Percentiles rank a stretch among this genome's conserved stretches.
These are phyloP conservation scores for Panicum virgatum DNA, from an alignment of 202 grass and related monocot species.

Conservation along the genomic window DNA sequence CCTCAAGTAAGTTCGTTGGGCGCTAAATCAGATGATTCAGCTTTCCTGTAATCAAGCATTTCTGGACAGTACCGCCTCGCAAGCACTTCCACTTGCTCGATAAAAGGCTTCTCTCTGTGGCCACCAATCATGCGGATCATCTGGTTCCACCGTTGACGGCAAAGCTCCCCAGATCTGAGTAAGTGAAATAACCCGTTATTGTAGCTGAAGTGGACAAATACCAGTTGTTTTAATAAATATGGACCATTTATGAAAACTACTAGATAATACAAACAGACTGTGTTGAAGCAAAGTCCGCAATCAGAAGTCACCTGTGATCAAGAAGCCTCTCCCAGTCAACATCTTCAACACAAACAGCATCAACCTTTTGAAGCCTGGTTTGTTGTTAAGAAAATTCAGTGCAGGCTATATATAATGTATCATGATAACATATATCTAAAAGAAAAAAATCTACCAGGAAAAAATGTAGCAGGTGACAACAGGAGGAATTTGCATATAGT, in stretches of 20 bases:
- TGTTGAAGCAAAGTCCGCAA: slow-evolving; percentile 16
- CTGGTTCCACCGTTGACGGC: too few species aligned
- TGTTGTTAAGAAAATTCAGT: slow-evolving; percentile 41
- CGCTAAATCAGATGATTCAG: not conserved
- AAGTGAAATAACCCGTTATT: not conserved
- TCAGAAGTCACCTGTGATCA: slow-evolving; percentile 57
- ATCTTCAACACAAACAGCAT: slow-evolving; percentile 83
- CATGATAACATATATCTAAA: slow-evolving; percentile 1
- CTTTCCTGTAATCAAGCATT: slow-evolving; percentile 63
- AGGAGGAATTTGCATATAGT: not conserved
- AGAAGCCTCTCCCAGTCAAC: slow-evolving; percentile 87
- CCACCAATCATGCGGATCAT: too few species aligned
- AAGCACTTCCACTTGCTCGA: slow-evolving; percentile 61
- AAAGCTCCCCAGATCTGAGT: too few species aligned
- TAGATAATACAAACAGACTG: not conserved
- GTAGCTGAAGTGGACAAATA: not conserved
- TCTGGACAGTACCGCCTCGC: slow-evolving; percentile 55
- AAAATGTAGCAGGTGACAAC: not conserved
- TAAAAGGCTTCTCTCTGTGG: too few species aligned
- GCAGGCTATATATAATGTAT: slow-evolving; percentile 6
- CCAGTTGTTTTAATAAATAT: not conserved
- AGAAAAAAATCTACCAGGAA: not conserved
- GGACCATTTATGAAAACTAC: slow-evolving; percentile 15
- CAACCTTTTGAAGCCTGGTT: too few species aligned
- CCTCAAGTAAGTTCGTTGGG: not conserved